Base-by-base conservation (phyloP, 352 stramenopile species). In the Globisporangium sylvaticum region DNA sequence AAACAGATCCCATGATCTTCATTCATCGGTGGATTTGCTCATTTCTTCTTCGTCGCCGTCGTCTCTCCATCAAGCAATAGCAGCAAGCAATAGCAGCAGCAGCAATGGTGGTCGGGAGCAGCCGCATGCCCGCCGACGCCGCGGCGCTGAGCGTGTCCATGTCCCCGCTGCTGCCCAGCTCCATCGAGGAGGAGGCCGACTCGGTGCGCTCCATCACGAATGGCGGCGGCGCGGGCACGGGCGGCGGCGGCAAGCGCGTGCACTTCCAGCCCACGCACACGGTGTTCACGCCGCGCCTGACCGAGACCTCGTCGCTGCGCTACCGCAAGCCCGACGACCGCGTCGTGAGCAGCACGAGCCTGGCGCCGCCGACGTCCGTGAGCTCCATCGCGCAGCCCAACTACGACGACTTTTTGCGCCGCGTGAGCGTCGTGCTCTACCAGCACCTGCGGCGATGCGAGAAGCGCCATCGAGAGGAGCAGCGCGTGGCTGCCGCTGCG, bases 351-450 rank as follows among this genome's bases (percentile, higher is more conserved):
- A 85, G 75, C 56, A 81, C 79, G 48, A 86, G 77, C 53, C 69
- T 95, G n/a, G 83, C 83, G 39, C 83, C 84, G 31, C 83, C 86
- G 4, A 83, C 71, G 44, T 90, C 86, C 10, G 79, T 88, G 34
- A 92, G 82, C 18, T 94, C 86, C 42, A 86, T 97, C 58, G 89
- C 84, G 50, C 84, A 96, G 71, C 89, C 89, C 53, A 97, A 97
- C 67, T 97, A 96, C 72, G 89, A 97, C 68, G 90, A 97, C 67
- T 94, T 93, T 34, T 60, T 97, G 61, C 78, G 87, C 56, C 84
- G 88, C 71, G 88, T 96, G 62, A 94, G 84, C 62, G 89, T 97
- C 65, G 90, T 97, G 50, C 68, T 97, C 50, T 96, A 96, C 67
- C 90, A 96, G 68, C 90, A 97, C 67, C 86, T 97, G 42, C 76